phyloP scores from a whole-genome alignment of 352 stramenopile species.

The Phytophthora nicotianae region DNA sequence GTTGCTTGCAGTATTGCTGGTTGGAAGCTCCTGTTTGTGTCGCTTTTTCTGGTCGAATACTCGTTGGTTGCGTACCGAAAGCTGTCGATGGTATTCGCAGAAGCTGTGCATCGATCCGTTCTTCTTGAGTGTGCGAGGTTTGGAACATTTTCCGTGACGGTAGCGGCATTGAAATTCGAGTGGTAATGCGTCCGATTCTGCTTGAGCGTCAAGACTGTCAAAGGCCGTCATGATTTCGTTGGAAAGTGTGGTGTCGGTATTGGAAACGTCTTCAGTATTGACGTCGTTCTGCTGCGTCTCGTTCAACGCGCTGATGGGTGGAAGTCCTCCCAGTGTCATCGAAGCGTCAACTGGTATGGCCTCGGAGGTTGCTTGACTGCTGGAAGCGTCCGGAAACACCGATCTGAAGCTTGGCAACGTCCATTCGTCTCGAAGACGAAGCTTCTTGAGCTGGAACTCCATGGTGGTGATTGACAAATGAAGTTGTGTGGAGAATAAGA shows the following conservation, averaged over 20 bases:
- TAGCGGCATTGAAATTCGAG: constrained; percentile 49
- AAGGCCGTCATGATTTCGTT: constrained; percentile 40
- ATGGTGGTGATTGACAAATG: constrained; percentile 11
- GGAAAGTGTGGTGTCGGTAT: background rate
- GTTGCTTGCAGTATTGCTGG: background rate
- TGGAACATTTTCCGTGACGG: constrained; percentile 50
- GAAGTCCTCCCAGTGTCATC: constrained; percentile 33
- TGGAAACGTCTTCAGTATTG: constrained; percentile 6
- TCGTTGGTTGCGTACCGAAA: constrained; percentile 64
- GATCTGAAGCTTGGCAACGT: constrained; percentile 25
- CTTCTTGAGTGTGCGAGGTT: constrained; percentile 69
- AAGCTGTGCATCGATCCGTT: constrained; percentile 67
- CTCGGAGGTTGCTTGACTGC: constrained; percentile 4
- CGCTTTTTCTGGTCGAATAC: constrained; percentile 59
- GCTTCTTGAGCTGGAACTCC: constrained; percentile 29
- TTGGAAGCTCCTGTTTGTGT: constrained; percentile 8
- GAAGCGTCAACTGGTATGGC: constrained; percentile 17
- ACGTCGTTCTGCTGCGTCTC: background rate
- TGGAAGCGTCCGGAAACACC: constrained; percentile 18
- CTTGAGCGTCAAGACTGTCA: constrained; percentile 31
- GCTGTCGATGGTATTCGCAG: constrained; percentile 67
- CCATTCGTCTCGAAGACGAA: constrained; percentile 13
- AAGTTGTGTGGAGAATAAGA: constrained; percentile 22
- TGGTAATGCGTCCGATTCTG: background rate
- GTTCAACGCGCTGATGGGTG: constrained; percentile 9